A percentile compares a stretch with the other conserved stretches of the same genome.
Evolutionary conservation across 176 grass and related monocot genomes (phyloP).

Genomic region (Typha latifolia): DNA sequence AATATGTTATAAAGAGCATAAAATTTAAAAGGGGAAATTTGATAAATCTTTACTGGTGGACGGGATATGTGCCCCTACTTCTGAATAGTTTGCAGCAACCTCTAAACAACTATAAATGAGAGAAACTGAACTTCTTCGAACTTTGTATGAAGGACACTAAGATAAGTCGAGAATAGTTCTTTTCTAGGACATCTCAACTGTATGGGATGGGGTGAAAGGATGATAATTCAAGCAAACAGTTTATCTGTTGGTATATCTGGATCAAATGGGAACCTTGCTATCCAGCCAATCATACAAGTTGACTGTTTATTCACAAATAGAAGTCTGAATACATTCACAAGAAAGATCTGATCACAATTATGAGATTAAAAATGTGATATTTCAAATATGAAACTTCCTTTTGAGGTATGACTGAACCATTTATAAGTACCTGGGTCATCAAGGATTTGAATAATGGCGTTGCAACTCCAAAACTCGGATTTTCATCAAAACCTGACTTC

Average conservation of each 20-base stretch:
- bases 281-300: neutral
- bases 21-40: too few species aligned
- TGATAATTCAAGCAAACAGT: too few species aligned
- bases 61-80: too few species aligned
- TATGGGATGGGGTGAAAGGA: too few species aligned
- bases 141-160: too few species aligned
- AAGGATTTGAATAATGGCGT: conserved; percentile 81
- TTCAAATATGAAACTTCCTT: conserved; percentile 10
- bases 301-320: neutral
- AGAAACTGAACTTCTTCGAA: too few species aligned
- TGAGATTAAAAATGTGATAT: neutral
- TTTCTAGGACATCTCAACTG: too few species aligned
- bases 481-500: conserved; percentile 51
- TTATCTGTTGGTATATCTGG: neutral
- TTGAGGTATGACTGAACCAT: neutral
- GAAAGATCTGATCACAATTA: neutral
- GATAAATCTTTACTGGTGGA: too few species aligned
- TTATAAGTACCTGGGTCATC: conserved; percentile 70
- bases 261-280: neutral
- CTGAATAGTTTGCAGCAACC: too few species aligned
- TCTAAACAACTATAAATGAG: too few species aligned
- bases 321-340: neutral
- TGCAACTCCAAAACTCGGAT: conserved; percentile 63
- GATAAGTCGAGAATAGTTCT: too few species aligned
- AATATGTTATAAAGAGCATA: too few species aligned